Evolutionary conservation across 2,329 filamentous ascomycete species (phyloP).

Genomic region (Chaetothyriales sp.): DNA sequence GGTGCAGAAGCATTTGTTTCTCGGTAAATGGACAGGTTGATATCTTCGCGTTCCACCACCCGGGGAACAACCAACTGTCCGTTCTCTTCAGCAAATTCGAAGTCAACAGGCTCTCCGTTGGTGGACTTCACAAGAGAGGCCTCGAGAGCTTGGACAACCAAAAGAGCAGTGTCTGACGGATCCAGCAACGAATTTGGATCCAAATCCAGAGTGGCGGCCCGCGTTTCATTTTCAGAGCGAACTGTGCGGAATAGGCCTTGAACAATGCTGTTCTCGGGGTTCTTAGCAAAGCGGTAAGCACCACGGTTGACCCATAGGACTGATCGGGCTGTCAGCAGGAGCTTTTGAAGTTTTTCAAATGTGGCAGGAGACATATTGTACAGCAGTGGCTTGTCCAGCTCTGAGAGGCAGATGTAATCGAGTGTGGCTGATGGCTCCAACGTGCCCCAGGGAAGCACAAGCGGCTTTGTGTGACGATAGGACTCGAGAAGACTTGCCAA

Average conservation of each 20-base stretch:
- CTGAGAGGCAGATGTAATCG: neutral
- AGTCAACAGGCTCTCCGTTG: neutral
- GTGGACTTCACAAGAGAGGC: neutral
- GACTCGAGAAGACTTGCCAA: neutral
- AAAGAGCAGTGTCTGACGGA: neutral
- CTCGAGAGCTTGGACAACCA: neutral
- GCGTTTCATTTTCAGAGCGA: conserved; percentile 17
- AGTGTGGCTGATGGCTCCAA: neutral
- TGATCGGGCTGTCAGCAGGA: neutral
- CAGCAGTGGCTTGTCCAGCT: neutral
- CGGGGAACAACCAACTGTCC: neutral
- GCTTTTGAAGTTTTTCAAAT: neutral
- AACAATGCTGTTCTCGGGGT: neutral
- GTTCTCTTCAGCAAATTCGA: neutral
- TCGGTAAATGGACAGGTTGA: neutral
- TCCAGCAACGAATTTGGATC: conserved; percentile 6
- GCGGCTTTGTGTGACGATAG: neutral
- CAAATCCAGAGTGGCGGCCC: conserved; percentile 19
- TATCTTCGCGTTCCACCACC: neutral
- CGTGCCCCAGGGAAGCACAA: neutral
- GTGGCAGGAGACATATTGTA: neutral
- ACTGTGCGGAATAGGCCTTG: conserved; percentile 16
- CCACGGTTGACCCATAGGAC: neutral
- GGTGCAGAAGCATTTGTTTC: neutral
- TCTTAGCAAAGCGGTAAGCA: neutral